Evolutionary conservation across 352 stramenopile species (phyloP), one percentile per base, ranked within the genome.

Genomic region (Globisporangium acanthophoron): DNA sequence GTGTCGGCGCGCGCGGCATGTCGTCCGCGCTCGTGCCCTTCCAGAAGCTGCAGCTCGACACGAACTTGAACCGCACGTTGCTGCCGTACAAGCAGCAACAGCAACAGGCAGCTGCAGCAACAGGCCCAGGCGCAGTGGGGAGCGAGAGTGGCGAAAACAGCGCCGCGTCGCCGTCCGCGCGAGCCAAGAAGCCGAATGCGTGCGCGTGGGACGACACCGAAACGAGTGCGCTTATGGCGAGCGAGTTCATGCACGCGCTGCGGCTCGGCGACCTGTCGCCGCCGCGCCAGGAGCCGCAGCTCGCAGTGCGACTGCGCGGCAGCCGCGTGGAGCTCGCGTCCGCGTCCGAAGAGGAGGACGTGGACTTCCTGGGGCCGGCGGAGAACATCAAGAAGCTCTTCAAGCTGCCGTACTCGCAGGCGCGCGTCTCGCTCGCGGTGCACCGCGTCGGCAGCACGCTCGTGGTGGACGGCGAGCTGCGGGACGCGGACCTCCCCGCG

Each of bases 341-440:
- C 8, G 66, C 76, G 2, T 78, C 75, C 1, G 78, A 90, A 21
- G 80, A 91, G 18, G 71, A 91, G 15, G 52, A 80, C 0, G 78
- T 92, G 52, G 77, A 94, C 53, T 94, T 92, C 50, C 55, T 94
- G 39, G 85, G 85, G 0, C 85, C 85, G 0, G 85, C 85, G 0
- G 85, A 94, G 62, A 91, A 91, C 56, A 92, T 94, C 56, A 94
- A 94, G 64, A 80, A 78, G 40, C 72, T 94, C 3, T 94, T 94
- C 61, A 94, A 94, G 63, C 61, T 94, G 54, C 82, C 85, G 37
- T 94, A 94, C 64, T 92, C 85, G 11, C 76, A 86, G 35, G 80
- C 69, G 1, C 64, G 71, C 40, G 83, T 94, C n/a, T 94, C 85
- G 5, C 70, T 94, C 8, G 85, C 83, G 0, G 81, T 94, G 29